A percentile compares a stretch with the other conserved stretches of the same genome.
Evolutionary conservation across 495 filamentous ascomycete species (phyloP).

Genomic region (Clavariopsis aquatica): DNA sequence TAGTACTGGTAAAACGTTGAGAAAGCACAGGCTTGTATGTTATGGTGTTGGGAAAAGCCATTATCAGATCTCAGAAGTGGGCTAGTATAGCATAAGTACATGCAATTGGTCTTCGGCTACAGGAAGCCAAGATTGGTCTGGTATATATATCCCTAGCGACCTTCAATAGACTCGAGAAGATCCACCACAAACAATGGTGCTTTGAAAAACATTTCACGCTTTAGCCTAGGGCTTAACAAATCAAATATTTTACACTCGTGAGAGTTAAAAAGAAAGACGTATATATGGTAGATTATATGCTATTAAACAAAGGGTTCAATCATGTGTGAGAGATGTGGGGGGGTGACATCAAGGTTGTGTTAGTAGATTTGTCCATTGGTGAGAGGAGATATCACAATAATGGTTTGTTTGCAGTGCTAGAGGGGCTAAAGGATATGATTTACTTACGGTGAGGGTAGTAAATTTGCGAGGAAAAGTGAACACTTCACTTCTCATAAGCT

Average conservation of each 20-base stretch:
- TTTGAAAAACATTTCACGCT: slow-evolving; percentile 56
- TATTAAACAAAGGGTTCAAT: slow-evolving; percentile 2
- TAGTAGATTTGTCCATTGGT: slow-evolving; percentile 53
- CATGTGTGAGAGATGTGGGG: slow-evolving; percentile 37
- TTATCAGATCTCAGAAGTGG: not conserved
- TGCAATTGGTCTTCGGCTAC: not conserved
- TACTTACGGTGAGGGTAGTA: not conserved
- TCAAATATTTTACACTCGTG: not conserved
- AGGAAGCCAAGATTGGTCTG: no score
- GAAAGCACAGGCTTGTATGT: not conserved
- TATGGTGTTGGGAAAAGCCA: not conserved
- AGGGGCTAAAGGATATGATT: not conserved
- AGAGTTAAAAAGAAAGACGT: not conserved
- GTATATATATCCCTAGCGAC: no score
- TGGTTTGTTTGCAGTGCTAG: slow-evolving; percentile 39
- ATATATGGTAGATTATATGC: slow-evolving; percentile 3
- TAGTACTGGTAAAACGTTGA: not conserved
- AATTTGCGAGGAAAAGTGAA: no score
- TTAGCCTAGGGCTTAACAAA: slow-evolving; percentile 41
- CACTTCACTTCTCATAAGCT: no score
- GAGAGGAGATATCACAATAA: slow-evolving; percentile 54
- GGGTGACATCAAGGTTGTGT: slow-evolving; percentile 55
- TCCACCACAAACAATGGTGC: slow-evolving; percentile 61
- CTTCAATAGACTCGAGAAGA: no score
- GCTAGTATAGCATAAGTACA: not conserved